Evolutionary conservation across 371 early-diverging fungal genomes (phyloP), one percentile per base, ranked within the genome.

Genomic region (Catenaria anguillulae): DNA sequence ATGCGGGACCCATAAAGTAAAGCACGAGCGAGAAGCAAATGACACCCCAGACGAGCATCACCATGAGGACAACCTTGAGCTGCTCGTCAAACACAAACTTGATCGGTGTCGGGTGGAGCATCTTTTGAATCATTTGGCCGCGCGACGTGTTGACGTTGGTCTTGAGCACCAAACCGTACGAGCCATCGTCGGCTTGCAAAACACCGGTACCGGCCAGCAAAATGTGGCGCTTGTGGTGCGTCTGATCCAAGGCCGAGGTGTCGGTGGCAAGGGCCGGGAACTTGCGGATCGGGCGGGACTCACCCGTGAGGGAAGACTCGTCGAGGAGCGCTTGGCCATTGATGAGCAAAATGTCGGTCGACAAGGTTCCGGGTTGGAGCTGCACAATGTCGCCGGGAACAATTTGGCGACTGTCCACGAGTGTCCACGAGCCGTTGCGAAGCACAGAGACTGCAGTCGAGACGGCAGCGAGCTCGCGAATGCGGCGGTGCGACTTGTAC

Each of bases 221-320:
- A 12, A 58, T 33, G 42, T 58, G 36, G 26, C 43, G 58, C 43
- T 58, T 58, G 58, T 42, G 42, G 58, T 58, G 42, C 43, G 33
- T 21, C 8, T 23, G 10, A 19, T 10, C 8, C 1, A 42, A 33
- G 24, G 29, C 12, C 31, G 56, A 1, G 33, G 17, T 4, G 24
- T 68, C 63, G 58, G 83, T 82, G 64, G 72, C 63, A 43, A 71
- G 71, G 26, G 83, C 71, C n/a, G 84, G 64, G 54, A 82, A 75
- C 67, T 92, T 92, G 59, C 85, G 82, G 59, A 92, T 83, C 0
- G 92, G 92, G 63, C 88, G 78, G 34, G 86, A 82, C 75, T 93
- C 94, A 52, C 92, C 90, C 0, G 88, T 92, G 60, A 91, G 74
- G 61, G 84, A 79, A 63, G 83, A 79, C 70, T 93, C 93, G 69